These are phyloP conservation scores for Mycena rebaudengoi DNA, from an alignment of 768 basidiomycete genomes.

Conservation along the genomic window DNA sequence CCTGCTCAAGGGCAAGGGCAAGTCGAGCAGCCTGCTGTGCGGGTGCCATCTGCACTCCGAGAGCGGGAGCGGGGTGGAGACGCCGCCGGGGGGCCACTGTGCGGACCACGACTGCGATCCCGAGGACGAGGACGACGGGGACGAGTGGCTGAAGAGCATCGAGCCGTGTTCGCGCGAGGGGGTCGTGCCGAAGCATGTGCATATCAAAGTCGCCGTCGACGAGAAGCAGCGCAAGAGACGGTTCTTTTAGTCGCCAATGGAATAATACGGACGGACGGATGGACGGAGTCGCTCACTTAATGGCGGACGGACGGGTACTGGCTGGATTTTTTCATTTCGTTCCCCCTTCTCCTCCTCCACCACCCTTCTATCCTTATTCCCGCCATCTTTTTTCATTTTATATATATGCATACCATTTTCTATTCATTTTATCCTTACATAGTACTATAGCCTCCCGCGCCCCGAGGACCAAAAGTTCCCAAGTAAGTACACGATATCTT, in stretches of 20 bases:
- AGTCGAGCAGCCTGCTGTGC: slow-evolving; percentile 80
- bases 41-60: slow-evolving; percentile 62
- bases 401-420: slow-evolving; percentile 19
- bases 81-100: slow-evolving; percentile 56
- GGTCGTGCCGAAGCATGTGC: slow-evolving; percentile 63
- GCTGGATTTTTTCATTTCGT: slow-evolving; percentile 9
- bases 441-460: slow-evolving; percentile 18
- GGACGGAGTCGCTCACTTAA: too few relatives aligned
- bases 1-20: slow-evolving; percentile 82
- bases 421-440: slow-evolving; percentile 20
- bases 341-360: slow-evolving; percentile 1
- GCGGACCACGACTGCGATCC: slow-evolving; percentile 71
- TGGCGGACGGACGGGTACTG: not conserved
- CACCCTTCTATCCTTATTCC: slow-evolving; percentile 24
- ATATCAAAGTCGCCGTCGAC: slow-evolving; percentile 77
- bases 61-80: slow-evolving; percentile 38
- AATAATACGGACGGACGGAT: not conserved
- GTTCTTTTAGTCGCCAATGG: slow-evolving; percentile 63
- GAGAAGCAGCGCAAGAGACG: slow-evolving; percentile 78
- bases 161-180: slow-evolving; percentile 66
- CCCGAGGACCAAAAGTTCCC: slow-evolving; percentile 12
- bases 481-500: slow-evolving; percentile 5
- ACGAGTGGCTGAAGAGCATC: slow-evolving; percentile 87
- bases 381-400: not conserved
- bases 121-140: slow-evolving; percentile 82